Base-by-base conservation (phyloP, 2,329 filamentous ascomycete genomes). In the Coniella vitis region DNA sequence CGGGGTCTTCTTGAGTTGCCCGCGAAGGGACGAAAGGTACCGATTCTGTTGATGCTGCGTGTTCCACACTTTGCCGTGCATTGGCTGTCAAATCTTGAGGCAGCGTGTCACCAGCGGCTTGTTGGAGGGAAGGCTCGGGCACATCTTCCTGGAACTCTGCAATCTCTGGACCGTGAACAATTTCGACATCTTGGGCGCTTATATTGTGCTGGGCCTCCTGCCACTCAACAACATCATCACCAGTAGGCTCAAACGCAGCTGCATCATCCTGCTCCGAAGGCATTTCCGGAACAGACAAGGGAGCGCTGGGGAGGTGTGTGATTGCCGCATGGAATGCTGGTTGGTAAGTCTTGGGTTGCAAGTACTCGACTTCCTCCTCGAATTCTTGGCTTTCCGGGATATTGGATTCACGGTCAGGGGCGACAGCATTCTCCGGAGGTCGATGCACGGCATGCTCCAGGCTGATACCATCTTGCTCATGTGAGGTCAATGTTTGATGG, bases 81-180 rank as follows among this genome's bases (percentile, higher is more conserved):
- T 36, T 47, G 13, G 40, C 47, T 31, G 14, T 45, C 36, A 53
- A 42, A 4, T 48, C 47, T 20, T 36, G 38, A 13, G 47, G 51
- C 16, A 22, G 29, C n/a, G 47, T 53, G 31, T 53, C 51, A 35
- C 45, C 50, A n/a, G 5, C 51, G 10, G 36, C 37, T 21, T 45
- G 47, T 20, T 51, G 34, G 13, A 21, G 47, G n/a, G 40, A 25
- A 16, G 45, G 16, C 19, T 53, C 51, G 17, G 36, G 36, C 25
- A 51, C 47, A 32, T 53, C 47, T 7, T 40, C 44, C 19, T 38
- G 51, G 8, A 38, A 38, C 17, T 41, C 20, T 13, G 35, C 40
- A 21, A 38, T 38, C 32, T 48, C 40, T 16, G 44, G 34, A 37
- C 45, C 48, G 37, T 41, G 48, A 16, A 32, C 39, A 36, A 37